Conservation (phyloP, 139 green algal species). For the Tetradesmus lagerheimii region DNA sequence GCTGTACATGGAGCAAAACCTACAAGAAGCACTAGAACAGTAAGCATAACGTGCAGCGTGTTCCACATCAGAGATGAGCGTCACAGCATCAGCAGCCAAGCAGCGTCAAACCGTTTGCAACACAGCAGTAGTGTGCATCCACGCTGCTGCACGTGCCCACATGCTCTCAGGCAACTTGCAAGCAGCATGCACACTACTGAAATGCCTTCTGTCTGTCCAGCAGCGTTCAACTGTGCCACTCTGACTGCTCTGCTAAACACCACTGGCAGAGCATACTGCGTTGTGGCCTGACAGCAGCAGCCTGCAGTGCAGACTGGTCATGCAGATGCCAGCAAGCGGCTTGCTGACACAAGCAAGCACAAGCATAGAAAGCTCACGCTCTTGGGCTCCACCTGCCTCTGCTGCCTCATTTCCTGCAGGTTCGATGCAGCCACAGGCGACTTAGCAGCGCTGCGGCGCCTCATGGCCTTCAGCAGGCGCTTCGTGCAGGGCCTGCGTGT, state of each 20-base stretch:
- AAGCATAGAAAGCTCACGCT: too few relatives aligned
- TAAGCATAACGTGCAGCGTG: conserved; percentile 46
- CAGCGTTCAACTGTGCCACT: not conserved
- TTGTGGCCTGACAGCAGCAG: too few relatives aligned
- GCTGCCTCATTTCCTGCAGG: conserved; percentile 43
- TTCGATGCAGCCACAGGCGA: conserved; percentile 64
- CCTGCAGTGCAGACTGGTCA: too few relatives aligned
- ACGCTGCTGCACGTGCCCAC: not conserved
- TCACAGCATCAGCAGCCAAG: not conserved
- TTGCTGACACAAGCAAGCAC: too few relatives aligned
- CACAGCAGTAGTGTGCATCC: not conserved
- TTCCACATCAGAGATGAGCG: not conserved
- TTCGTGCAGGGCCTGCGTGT: conserved; percentile 82
- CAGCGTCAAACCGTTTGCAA: not conserved
- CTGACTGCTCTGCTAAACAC: too few relatives aligned
- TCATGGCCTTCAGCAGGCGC: conserved; percentile 73
- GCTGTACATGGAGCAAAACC: conserved; percentile 86
- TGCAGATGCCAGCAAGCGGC: too few relatives aligned
- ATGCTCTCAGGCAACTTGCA: not conserved
- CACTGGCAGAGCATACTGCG: too few relatives aligned
- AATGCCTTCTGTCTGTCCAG: too few relatives aligned
- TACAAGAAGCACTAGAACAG: conserved; percentile 79
- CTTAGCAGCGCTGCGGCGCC: conserved; percentile 65
- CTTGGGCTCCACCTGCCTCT: not conserved
- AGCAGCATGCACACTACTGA: not conserved